phyloP scores from a whole-genome alignment of 2,329 filamentous ascomycete genomes.

The Tolypocladium sp. region DNA sequence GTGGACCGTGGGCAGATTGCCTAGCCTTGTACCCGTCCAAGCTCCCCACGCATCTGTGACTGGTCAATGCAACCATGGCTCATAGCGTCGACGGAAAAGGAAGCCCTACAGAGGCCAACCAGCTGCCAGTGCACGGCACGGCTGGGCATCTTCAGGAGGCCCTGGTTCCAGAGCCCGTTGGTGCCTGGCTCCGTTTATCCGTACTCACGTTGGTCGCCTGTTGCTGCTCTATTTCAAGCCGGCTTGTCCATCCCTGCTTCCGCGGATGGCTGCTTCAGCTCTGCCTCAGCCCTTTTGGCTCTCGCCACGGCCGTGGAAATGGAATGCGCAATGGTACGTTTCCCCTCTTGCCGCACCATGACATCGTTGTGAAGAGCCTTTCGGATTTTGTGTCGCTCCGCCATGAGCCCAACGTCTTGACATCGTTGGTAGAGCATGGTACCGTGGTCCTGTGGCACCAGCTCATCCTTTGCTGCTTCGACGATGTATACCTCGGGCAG shows the following conservation, averaged over 20 bases:
- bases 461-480: slow-evolving; percentile 48
- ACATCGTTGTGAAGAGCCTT: slow-evolving; percentile 49
- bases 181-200: not conserved
- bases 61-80: not conserved
- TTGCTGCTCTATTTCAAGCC: not conserved
- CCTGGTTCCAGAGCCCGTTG: not conserved
- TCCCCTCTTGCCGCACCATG: slow-evolving; percentile 36
- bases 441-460: slow-evolving; percentile 45
- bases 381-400: slow-evolving; percentile 32
- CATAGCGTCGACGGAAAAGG: not conserved
- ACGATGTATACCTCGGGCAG: slow-evolving; percentile 38
- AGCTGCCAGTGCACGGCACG: not conserved
- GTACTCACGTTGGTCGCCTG: not conserved
- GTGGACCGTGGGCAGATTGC: not conserved
- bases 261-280: not conserved
- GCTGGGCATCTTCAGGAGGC: no score
- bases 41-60: slow-evolving; percentile 1
- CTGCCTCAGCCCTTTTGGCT: not conserved
- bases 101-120: not conserved
- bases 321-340: slow-evolving; percentile 33
- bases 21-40: not conserved
- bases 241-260: not conserved
- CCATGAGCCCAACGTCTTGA: slow-evolving; percentile 33
- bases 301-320: slow-evolving; percentile 18
- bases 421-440: slow-evolving; percentile 37